Base-by-base conservation (phyloP, 1,284 basidiomycete species). In the Afroboletus lepidellus region DNA sequence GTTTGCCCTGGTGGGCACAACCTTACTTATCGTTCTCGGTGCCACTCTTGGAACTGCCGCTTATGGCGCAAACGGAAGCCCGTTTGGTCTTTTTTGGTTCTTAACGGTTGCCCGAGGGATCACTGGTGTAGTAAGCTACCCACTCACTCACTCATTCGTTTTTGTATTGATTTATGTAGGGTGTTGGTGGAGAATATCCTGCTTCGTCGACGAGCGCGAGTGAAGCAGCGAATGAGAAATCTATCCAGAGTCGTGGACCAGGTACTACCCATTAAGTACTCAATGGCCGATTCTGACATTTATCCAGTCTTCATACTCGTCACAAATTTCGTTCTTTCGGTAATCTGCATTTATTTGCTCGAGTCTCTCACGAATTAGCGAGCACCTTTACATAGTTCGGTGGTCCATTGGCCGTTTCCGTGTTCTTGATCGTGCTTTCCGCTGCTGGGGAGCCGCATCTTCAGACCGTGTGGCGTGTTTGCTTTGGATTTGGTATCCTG, bases 181-280 rank as follows among this genome's bases (percentile, higher is more conserved):
- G 86, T 52, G 85, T 85, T 7, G 86, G 87, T 23, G 87, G 88
- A 13, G 87, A 91, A 72, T 92, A 91, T 66, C 87, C 88, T 0
- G 85, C 85, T 3, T 85, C 83, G 12, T 83, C 80, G 2, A 82
- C 85, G 0, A 78, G 76, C 29, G 85, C 85, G 2, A 81, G 78
- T 38, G 87, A 90, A 64, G 81, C 86, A 30, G 85, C 86, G 11
- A 90, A 91, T 60, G 87, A 91, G 69, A 80, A 78, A 56, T 81
- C 80, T 67, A 55, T 79, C 32, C 75, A 78, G 57, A 70, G 77
- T 46, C 78, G 89, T 18, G 87, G 87, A 0, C 84, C 86, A 61
- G 72, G 82, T 82, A 50, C 30, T 13, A 60, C 32, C 44, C 9
- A 18, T 53, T 18, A 38, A 42, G 34, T 53, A 20, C 43, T 43